Evolutionary conservation across 169 alveolate species (phyloP), one percentile per base, ranked within the genome.

Genomic region (Toxoplasma gondii): DNA sequence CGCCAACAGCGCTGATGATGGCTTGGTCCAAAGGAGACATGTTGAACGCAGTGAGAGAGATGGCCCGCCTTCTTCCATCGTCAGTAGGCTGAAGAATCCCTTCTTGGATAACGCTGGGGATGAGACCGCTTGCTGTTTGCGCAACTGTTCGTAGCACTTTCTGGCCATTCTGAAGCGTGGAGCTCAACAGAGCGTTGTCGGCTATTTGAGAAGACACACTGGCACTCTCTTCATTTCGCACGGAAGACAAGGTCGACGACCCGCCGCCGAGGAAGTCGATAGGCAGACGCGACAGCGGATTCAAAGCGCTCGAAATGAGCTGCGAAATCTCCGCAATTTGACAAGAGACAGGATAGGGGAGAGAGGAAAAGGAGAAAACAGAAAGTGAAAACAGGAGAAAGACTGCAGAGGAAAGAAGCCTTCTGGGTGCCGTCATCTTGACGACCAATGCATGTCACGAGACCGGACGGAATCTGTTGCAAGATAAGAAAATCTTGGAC

Each of bases 1-100:
- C 90, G 27, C 90, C 90, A 31, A 82, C 90, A 41, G 90, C 90
- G 90, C 41, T 82, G 54, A 82, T 44, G 29, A 82, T 82, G 34
- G 90, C 90, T 36, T 82, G 90, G 64, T 82, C 90, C 34, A 82
- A 10, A 2, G 90, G 90, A 2, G 90, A 82, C 29, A 41, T 82
- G 54, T 41, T 36, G 67, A 82, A 82, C 54, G 90, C 90, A 12
- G 19, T 82, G 90, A 82, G 39, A 5, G 67, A 38, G 41, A 82
- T 12, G 54, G 64, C 90, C 12, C 67, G 54, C 41, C 90, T 82
- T 39, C 90, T 39, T 12, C 90, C 90, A 43, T 82, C 90, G 31
- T 82, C 90, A 16, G 90, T 41, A 17, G 90, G 90, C 90, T 22
- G 64, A 2, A 82, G 90, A 9, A 41, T 82, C 17, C 53, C 90